phyloP scores from a whole-genome alignment of 805 yeast species.

The Lipomyces starkeyi region DNA sequence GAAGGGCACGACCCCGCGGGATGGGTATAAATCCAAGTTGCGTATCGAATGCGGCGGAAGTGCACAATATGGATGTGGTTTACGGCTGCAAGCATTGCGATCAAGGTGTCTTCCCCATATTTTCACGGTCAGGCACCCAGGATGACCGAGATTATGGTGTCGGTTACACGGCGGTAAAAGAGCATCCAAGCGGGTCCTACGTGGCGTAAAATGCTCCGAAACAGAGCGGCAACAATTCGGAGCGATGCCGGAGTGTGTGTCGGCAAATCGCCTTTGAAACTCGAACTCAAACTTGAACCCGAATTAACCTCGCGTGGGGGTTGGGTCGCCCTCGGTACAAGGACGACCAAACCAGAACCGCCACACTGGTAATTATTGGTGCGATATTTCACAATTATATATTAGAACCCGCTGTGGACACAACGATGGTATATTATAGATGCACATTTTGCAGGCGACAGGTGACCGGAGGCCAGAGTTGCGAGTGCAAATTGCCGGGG shows the following conservation, averaged over 20 bases:
- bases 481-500: too few relatives aligned
- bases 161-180: neutral
- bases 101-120: neutral
- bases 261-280: neutral
- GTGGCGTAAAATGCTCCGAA: neutral
- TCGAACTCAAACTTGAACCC: too few relatives aligned
- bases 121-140: neutral
- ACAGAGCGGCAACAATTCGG: neutral
- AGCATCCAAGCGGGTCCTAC: too few relatives aligned
- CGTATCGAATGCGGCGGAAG: neutral
- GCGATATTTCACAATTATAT: too few relatives aligned
- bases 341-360: too few relatives aligned
- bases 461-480: too few relatives aligned
- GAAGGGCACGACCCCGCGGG: neutral
- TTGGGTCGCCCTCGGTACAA: too few relatives aligned
- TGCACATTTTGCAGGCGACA: too few relatives aligned
- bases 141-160: neutral
- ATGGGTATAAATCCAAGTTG: neutral
- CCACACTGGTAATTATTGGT: too few relatives aligned
- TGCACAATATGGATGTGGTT: neutral
- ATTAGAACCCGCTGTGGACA: too few relatives aligned
- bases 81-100: neutral
- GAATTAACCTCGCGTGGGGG: too few relatives aligned
- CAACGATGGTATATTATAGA: too few relatives aligned
- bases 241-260: neutral